Evolutionary conservation across 306 rosid genomes (phyloP).

Genomic region (Glycine soja): DNA sequence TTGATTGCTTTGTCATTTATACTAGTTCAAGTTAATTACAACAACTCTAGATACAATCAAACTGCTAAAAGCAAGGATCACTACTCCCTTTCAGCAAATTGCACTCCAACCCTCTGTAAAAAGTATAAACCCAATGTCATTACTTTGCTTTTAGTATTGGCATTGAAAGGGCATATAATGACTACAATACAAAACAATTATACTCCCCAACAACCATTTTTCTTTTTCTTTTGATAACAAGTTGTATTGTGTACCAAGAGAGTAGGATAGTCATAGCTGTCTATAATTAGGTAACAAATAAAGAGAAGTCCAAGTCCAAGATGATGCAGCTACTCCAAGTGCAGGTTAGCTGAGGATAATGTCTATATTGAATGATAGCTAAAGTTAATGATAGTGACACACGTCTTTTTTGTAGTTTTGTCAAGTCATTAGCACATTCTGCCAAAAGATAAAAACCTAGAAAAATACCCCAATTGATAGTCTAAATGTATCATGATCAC

Average conservation of each 20-base stretch:
- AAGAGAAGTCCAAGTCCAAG: too few relatives aligned
- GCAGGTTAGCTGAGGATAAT: too few relatives aligned
- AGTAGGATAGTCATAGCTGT: constrained; percentile 3
- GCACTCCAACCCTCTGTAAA: constrained; percentile 87
- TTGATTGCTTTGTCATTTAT: neutral
- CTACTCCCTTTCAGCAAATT: constrained; percentile 74
- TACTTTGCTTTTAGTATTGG: constrained; percentile 17
- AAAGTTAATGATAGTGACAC: constrained; percentile 60
- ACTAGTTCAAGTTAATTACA: neutral
- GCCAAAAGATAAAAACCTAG: constrained; percentile 46
- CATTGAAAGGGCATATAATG: constrained; percentile 26
- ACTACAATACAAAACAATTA: neutral
- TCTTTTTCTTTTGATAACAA: neutral
- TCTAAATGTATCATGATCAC: too few relatives aligned
- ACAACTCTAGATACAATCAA: neutral
- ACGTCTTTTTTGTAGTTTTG: constrained; percentile 47
- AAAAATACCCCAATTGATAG: constrained; percentile 41
- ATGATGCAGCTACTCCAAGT: too few relatives aligned
- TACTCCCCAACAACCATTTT: neutral
- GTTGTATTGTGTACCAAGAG: constrained; percentile 34
- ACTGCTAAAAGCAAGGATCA: neutral
- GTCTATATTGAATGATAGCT: too few relatives aligned
- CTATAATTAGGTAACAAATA: constrained; percentile 22
- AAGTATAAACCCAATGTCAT: constrained; percentile 35
- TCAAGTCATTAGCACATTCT: constrained; percentile 40